Base-by-base conservation (phyloP, 805 yeast species). In the Nakazawaea populi region DNA sequence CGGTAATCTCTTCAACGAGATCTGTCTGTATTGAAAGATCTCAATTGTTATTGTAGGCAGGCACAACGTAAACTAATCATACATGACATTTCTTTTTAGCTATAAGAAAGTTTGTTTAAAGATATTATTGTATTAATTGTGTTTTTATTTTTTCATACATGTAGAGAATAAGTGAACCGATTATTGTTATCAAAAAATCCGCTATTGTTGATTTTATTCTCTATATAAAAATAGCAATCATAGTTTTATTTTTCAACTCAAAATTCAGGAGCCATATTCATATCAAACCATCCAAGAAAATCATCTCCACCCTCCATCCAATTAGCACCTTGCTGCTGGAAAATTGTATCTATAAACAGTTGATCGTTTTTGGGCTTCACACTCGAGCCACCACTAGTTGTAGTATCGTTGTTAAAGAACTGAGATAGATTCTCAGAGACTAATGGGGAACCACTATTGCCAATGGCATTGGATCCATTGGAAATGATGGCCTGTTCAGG, bases 231-330 rank as follows among this genome's bases (percentile, higher is more conserved):
- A 18, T 18, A 18, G 24, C 24, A 18, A 18, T 18, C 24, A 18
- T 18, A 18, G 24, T 18, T 14, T 7, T 8, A 24, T 18, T 24
- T n/a, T 65, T 55, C 11, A 8, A 9, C 11, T 32, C 35, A 79
- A 59, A 81, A 80, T 54, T 78, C 84, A 0, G 83, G 84, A 4
- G 80, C 82, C 85, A 79, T 80, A 60, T 85, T 85, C 64, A 83
- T 82, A 63, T 89, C 96, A 72, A 91, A 87, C 96, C 96, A 91
- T 10, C 97, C 97, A 44, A 91, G 70, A 60, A 91, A 86, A 63
- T 91, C 97, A 61, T 91, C 97, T 44, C 76, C 77, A 48, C 83
- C 88, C 61, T 88, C 90, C 62, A 84, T 77, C 96, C 96, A 89
- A 32, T 89, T 91, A 35, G 84, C 81, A 30, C 90, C 86, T 58